Conservation (phyloP, 805 yeast genomes). For the Wickerhamomyces silvicola region DNA sequence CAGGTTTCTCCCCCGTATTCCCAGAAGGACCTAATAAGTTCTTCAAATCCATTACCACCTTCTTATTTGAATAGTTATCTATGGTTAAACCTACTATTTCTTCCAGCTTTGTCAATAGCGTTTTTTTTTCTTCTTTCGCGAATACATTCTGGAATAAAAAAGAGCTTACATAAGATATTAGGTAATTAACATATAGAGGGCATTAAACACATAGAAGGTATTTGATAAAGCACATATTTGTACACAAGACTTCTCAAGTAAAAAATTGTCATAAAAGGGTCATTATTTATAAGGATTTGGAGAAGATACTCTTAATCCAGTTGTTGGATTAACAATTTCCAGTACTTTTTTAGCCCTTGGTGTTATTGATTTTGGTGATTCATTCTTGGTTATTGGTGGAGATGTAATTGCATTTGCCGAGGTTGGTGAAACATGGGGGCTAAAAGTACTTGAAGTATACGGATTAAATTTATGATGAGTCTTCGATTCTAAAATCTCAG, state of each 20-base stretch:
- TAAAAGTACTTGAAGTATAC: constrained; percentile 56
- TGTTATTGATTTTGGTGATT: constrained; percentile 41
- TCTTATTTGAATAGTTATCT: no score
- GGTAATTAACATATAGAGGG: no score
- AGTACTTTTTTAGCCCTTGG: constrained; percentile 54
- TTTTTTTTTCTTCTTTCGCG: no score
- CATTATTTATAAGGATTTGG: constrained; percentile 31
- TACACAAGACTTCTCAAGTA: no score
- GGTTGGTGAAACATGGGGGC: constrained; percentile 41
- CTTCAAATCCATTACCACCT: constrained; percentile 15
- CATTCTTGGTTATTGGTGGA: constrained; percentile 18
- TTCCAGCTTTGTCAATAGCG: no score
- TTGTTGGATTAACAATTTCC: constrained; percentile 58
- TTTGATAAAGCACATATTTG: no score
- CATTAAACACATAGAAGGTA: no score
- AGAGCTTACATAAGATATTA: no score
- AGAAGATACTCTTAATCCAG: constrained; percentile 49
- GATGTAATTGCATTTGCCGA: constrained; percentile 19
- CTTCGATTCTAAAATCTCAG: constrained; percentile 37
- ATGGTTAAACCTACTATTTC: not conserved
- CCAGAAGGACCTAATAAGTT: constrained; percentile 9
- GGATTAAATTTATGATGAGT: constrained; percentile 54
- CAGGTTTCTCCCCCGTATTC: constrained; percentile 4
- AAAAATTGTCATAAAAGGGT: not conserved
- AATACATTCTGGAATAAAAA: no score